phyloP scores from a whole-genome alignment of 805 yeast genomes.

The Candida koratica region DNA sequence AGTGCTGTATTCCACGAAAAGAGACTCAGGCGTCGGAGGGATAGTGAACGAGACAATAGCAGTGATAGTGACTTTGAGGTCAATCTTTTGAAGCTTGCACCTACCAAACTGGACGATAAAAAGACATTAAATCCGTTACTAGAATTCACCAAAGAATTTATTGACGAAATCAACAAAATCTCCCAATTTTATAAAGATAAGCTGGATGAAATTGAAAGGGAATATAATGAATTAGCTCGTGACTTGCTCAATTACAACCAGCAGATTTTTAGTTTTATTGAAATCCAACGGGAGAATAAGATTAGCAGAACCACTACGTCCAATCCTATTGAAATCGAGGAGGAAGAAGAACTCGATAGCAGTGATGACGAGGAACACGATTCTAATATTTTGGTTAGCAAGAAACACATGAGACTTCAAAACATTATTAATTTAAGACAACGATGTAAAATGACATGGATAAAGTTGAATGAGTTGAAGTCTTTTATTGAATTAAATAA shows the following conservation, averaged over 20 bases:
- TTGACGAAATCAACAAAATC: slow-evolving; percentile 48
- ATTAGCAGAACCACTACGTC: slow-evolving; percentile 17
- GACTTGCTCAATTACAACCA: slow-evolving; percentile 35
- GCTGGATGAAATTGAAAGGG: slow-evolving; percentile 44
- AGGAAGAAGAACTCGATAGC: slow-evolving; percentile 22
- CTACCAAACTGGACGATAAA: slow-evolving; percentile 1
- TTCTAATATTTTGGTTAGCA: slow-evolving; percentile 49
- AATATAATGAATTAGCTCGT: slow-evolving; percentile 42
- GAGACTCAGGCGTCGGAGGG: slow-evolving; percentile 2
- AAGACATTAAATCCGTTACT: slow-evolving; percentile 25
- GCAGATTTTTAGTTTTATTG: slow-evolving; percentile 12
- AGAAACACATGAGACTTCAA: slow-evolving; percentile 48
- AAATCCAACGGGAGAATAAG: slow-evolving; percentile 7
- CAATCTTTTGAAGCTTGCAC: slow-evolving; percentile 2
- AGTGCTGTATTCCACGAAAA: slow-evolving; percentile 1
- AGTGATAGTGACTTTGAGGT: slow-evolving; percentile 1
- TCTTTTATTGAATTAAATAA: slow-evolving; percentile 79
- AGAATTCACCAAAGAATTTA: slow-evolving; percentile 44
- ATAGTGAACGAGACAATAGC: slow-evolving; percentile 5
- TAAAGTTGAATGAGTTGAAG: slow-evolving; percentile 73
- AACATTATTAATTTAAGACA: slow-evolving; percentile 62
- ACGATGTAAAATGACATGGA: slow-evolving; percentile 62
- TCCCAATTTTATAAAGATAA: slow-evolving; percentile 48
- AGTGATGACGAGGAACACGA: slow-evolving; percentile 28
- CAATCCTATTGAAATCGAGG: slow-evolving; percentile 26